Base-by-base conservation (phyloP, 2,329 filamentous ascomycete genomes). In the Pestalotiopsis sp. region DNA sequence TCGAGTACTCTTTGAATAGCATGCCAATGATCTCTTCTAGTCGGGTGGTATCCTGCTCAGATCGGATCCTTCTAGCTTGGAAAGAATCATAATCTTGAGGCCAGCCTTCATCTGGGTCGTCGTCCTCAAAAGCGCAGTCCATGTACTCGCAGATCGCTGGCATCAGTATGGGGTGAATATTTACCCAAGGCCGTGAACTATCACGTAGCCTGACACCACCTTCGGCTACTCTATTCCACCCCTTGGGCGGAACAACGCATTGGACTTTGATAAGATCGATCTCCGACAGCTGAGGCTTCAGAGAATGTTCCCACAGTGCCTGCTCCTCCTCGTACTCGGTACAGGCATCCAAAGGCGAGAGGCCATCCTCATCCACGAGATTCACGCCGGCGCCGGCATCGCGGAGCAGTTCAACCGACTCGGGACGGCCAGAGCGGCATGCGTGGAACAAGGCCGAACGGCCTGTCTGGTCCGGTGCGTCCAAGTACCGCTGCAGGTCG, bases 321-420 rank as follows among this genome's bases (percentile, higher is more conserved):
- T 66, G 20, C 23, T 75, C 69, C 1, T 67, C 41, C 23, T 76
- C 71, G 9, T 73, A 72, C 0, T 68, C 64, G 1, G 69, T 64
- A 14, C 73, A 73, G 0, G 74, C 76, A 2, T 66, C n/a, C 7
- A 74, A 68, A 4, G 74, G 57, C 57, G 57, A 27, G 23, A 25
- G 23, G 23, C 27, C 59, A 2, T 49, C 66, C 7, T 31, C 17
- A 13, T 66, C 56, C 2, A 27, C 3, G 13, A 36, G 23, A 52
- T 68, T 56, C 3, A 49, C 45, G 59, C 72, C 67, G 3, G 76
- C 75, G 2, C 74, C 77, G 0, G 75, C 76, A 1, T 71, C 64
- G 3, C 79, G 71, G 0, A 80, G 65, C 14, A 79, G 68, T 0
- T 68, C 45, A 0, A 78, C 78, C 1, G 71, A 73, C 57, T 79